phyloP scores from a whole-genome alignment of 2,329 filamentous ascomycete species.

The Talaromyces sp. region DNA sequence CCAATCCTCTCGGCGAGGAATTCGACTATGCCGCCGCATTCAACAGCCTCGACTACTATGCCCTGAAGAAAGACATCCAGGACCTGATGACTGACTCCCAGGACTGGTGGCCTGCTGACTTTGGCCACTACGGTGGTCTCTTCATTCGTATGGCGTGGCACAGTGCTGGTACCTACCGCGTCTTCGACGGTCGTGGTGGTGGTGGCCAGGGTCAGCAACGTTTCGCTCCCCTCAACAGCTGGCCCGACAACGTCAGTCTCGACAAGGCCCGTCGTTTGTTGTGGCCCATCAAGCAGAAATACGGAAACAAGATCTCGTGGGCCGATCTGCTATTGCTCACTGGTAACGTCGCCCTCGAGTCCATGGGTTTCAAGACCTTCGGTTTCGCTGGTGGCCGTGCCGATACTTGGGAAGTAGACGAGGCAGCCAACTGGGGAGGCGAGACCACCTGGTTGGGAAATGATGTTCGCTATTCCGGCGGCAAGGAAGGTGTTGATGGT shows the following conservation, averaged over 20 bases:
- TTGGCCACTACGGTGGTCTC: conserved; percentile 75
- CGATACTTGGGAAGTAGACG: conserved; percentile 72
- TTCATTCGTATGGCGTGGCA: conserved; percentile 83
- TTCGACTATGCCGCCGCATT: conserved; percentile 73
- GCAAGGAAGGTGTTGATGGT: conserved; percentile 45
- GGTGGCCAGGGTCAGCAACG: conserved; percentile 72
- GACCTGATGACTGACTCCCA: conserved; percentile 73
- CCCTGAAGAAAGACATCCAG: conserved; percentile 69
- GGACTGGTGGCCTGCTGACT: conserved; percentile 79
- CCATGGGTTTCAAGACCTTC: conserved; percentile 70
- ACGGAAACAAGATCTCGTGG: conserved; percentile 79
- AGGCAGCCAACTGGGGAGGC: conserved; percentile 73
- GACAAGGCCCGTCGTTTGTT: conserved; percentile 78
- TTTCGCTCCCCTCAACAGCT: conserved; percentile 76
- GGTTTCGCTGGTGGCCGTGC: conserved; percentile 70
- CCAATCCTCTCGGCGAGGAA: conserved; percentile 62
- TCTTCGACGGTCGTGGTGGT: conserved; percentile 70
- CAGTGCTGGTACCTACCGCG: conserved; percentile 73
- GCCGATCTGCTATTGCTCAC: conserved; percentile 68
- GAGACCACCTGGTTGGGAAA: conserved; percentile 74
- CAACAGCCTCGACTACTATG: conserved; percentile 67
- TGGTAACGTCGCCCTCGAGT: conserved; percentile 73
- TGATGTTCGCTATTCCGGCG: conserved; percentile 63
- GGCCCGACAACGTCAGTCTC: conserved; percentile 74
- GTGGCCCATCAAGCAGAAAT: conserved; percentile 82